Percentiles rank a stretch among this genome's conserved stretches.
Evolutionary conservation across 75 land plant species (phyloP).

Genomic region (Cryptomeria japonica): DNA sequence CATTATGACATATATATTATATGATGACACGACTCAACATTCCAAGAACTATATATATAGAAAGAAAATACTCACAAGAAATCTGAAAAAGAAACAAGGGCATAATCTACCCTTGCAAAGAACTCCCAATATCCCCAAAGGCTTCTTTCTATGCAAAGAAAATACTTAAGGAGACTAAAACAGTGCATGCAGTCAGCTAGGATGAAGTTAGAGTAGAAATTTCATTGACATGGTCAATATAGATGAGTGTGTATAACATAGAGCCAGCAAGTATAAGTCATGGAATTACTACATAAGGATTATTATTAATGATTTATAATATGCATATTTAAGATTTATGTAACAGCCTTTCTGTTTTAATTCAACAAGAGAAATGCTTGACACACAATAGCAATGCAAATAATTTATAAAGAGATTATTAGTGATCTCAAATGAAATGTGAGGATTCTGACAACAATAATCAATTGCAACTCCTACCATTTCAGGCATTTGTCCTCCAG

Average conservation of each 20-base stretch:
- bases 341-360: not conserved
- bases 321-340: not conserved
- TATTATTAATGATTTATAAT: not conserved
- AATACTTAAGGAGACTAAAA: not conserved
- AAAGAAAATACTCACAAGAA: not conserved
- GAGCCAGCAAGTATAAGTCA: not conserved
- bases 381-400: not conserved
- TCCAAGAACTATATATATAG: not conserved
- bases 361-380: not conserved
- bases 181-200: not conserved
- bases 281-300: not conserved
- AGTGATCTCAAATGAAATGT: not conserved
- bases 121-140: not conserved
- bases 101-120: not conserved
- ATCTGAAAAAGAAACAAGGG: too few relatives aligned
- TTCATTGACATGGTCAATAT: not conserved
- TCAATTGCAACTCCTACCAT: constrained; percentile 44
- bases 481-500: constrained; percentile 75
- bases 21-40: not conserved
- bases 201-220: not conserved
- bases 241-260: not conserved
- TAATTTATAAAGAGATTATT: not conserved
- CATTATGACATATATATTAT: not conserved
- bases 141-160: not conserved
- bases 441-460: not conserved